Evolutionary conservation across 2,329 filamentous ascomycete species (phyloP), one percentile per base, ranked within the genome.

Genomic region (Paecilomyces dactylethromorphus): DNA sequence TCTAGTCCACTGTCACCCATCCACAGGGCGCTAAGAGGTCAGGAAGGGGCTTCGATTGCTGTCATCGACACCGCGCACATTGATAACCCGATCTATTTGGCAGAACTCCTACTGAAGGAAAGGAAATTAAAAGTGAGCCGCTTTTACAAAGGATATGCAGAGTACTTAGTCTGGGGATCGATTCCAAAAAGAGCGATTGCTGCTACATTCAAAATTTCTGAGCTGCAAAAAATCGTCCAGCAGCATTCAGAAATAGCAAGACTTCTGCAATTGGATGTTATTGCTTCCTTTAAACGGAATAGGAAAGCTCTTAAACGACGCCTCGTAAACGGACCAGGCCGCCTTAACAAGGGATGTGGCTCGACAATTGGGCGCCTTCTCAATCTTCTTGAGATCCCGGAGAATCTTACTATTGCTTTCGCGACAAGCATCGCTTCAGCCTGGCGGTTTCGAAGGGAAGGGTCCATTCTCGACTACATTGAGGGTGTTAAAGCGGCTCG

Each of bases 131-230:
- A 49, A 0, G 68, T 69, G 55, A 56, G 58, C 8, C 64, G 60
- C 0, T 74, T 72, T n/a, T 31, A 53, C 51, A 29, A 15, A 18
- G 53, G 53, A 13, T 31, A 2, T 15, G 29, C 22, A 22, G 75
- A 77, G 21, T 76, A 65, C 45, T 58, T 74, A 0, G 59, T 76
- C 0, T 77, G 75, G 75, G 68, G 71, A 0, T 55, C 58, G 1
- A 62, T 76, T 0, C 61, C 66, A 0, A 24, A 59, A 0, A 21
- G 62, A 2, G 69, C 72, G 2, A 73, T 77, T 8, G 54, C 71
- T 7, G 63, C 62, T 11, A 65, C 66, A 0, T 68, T 75, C 13
- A 62, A 67, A 1, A 64, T 71, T 0, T 60, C 58, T 0, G 55
- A 57, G 0, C 49, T 77, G 1, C 32, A 68, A 7, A 7, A 56